Evolutionary conservation across 2,329 filamentous ascomycete genomes (phyloP).

Genomic region (Aspergillus sojae): DNA sequence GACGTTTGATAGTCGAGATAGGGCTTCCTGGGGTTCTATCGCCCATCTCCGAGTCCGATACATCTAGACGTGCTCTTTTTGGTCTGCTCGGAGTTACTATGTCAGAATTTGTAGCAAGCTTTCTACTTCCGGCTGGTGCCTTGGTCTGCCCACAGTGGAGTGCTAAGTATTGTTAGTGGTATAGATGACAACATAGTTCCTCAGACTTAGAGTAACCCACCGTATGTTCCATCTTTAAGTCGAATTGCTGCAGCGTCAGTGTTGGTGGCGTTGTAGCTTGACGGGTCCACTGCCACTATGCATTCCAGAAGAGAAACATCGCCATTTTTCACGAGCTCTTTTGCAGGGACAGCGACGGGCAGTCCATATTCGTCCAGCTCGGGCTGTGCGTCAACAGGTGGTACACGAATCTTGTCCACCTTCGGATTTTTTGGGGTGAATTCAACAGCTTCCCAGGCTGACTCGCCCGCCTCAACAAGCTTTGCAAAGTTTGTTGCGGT

Average conservation of each 20-base stretch:
- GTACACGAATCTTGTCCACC: constrained; percentile 28
- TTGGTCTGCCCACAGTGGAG: constrained; percentile 14
- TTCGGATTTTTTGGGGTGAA: constrained; percentile 36
- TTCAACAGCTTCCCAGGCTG: constrained; percentile 58
- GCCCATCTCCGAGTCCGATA: constrained; percentile 14
- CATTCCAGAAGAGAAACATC: constrained; percentile 48
- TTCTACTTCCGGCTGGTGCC: background rate
- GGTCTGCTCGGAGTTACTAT: constrained; percentile 17
- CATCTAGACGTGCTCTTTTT: constrained; percentile 17
- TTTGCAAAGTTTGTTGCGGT: constrained; percentile 55
- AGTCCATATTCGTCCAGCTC: constrained; percentile 54
- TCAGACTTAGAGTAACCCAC: constrained; percentile 24
- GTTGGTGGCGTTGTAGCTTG: constrained; percentile 36
- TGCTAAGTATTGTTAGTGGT: background rate
- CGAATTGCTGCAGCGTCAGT: constrained; percentile 37
- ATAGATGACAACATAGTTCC: background rate
- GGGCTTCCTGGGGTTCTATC: constrained; percentile 4
- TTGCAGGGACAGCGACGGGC: constrained; percentile 33
- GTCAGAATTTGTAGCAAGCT: background rate
- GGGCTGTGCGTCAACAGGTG: constrained; percentile 34
- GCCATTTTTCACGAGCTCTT: constrained; percentile 44
- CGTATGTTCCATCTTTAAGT: constrained; percentile 33
- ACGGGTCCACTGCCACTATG: constrained; percentile 34
- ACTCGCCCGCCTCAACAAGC: constrained; percentile 53
- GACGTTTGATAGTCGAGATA: constrained; percentile 7